phyloP scores from a whole-genome alignment of 805 yeast genomes.

The Metschnikowia orientalis region DNA sequence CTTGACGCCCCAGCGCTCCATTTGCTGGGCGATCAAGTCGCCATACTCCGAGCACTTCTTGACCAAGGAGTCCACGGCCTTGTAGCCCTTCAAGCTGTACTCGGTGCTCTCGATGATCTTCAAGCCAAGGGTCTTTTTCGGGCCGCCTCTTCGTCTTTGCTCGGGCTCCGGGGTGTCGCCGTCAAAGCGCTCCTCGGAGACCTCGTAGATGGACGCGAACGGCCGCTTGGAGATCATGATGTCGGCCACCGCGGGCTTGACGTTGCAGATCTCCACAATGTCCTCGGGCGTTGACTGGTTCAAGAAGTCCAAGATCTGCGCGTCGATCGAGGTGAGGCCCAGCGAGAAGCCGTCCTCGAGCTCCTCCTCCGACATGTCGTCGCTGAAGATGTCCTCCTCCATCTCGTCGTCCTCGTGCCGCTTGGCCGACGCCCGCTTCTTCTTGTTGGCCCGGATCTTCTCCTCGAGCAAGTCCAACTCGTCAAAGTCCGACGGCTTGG shows the following conservation, averaged over 20 bases:
- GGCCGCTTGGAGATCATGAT: constrained; percentile 68
- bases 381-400: constrained; percentile 43
- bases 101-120: constrained; percentile 67
- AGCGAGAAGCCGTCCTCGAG: constrained; percentile 26
- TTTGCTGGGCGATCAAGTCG: constrained; percentile 60
- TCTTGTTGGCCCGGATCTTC: constrained; percentile 32
- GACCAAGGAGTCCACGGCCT: constrained; percentile 91
- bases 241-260: constrained; percentile 63
- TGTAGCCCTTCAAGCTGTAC: constrained; percentile 76
- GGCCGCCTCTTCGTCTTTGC: constrained; percentile 32
- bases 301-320: constrained; percentile 67
- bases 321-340: constrained; percentile 50
- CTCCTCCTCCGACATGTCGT: constrained; percentile 47
- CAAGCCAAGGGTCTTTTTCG: constrained; percentile 59
- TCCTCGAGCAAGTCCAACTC: constrained; percentile 40
- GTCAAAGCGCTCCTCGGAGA: constrained; percentile 54
- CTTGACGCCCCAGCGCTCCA: constrained; percentile 85
- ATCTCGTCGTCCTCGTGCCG: constrained; percentile 40
- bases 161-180: constrained; percentile 17
- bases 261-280: constrained; percentile 73
- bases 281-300: constrained; percentile 75
- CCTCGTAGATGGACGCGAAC: constrained; percentile 51
- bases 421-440: constrained; percentile 12
- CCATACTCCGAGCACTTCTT: constrained; percentile 80
- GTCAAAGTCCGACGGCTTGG: constrained; percentile 21